Base-by-base conservation (phyloP, 1,284 basidiomycete species). In the Ustilago sp. region DNA sequence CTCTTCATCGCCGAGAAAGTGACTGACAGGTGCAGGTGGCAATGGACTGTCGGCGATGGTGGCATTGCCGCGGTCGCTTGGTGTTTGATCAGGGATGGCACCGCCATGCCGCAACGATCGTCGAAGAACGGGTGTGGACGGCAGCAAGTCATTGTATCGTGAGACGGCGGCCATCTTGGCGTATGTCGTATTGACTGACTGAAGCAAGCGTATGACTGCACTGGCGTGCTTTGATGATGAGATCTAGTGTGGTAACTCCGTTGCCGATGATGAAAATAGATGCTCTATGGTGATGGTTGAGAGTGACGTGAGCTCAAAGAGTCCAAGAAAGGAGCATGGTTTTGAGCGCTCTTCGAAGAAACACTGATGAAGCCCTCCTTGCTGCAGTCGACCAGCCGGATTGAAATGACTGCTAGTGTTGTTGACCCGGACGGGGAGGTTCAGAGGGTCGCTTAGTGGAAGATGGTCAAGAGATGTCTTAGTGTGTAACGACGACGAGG, bases 11-110 rank as follows among this genome's bases (percentile, higher is more conserved):
- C 67, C 59, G n/a, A 77, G 59, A 19, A 77, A 77, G 52, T 74
- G 71, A 56, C 75, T 77, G 65, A 77, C 75, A 17, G 75, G 75
- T 13, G 75, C 71, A 2, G 75, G 71, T 45, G 75, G 75, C 0
- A 77, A 57, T 13, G 75, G 75, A 36, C 71, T 74, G 59, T 77
- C 75, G 39, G 61, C 59, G 51, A 73, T 77, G 35, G 74, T 76
- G 15, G 74, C 74, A 32, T 76, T 72, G 47, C 59, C 64, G 23
- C 62, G 59, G 48, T 76, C 74, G 59, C 61, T 71, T 7, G 74
- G 74, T 23, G 74, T 71, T 31, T 68, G 68, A 4, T 76, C 68
- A 15, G 65, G 9, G 2, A 65, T 9, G 17, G 38, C 36, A 13
- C 59, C 56, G 6, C 55, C 68, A 55, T 76, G 74, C 15, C 74